Evolutionary conservation across 2,329 filamentous ascomycete species (phyloP), one percentile per base, ranked within the genome.

Genomic region (Sarocladiaceae sp.): DNA sequence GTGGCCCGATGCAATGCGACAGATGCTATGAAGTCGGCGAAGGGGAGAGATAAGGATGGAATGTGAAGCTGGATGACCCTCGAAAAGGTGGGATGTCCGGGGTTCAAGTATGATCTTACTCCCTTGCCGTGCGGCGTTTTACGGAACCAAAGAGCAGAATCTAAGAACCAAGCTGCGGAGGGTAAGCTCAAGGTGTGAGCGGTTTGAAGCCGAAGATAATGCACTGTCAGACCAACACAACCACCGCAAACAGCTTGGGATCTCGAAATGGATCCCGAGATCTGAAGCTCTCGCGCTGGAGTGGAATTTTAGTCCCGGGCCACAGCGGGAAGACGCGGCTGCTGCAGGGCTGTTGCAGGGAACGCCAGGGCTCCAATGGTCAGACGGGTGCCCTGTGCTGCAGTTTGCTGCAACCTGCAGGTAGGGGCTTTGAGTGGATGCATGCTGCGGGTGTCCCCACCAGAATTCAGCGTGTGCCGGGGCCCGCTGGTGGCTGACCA

Each of bases 321-420:
- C n/a, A 44, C 40, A 44, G 13, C 40, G 40, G 40, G 40, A 44
- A 26, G 40, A 26, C 40, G 40, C 40, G 40, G 40, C 40, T 44
- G 40, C 23, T 7, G 37, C 37, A 26, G 40, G 40, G 40, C 40
- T 44, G 40, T 44, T 26, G 20, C 37, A 40, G 37, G 37, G 40
- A n/a, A n/a, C n/a, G n/a, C n/a, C n/a, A n/a, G n/a, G n/a, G n/a
- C n/a, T n/a, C n/a, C 33, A 36, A 36, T 12, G 33, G 18, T 12
- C 33, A 36, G 33, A 12, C 33, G 18, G 5, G 5, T 8, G 15
- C 33, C 33, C 33, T n/a, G 18, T 36, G 33, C 33, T 36, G 5
- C 5, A 5, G 33, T n/a, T n/a, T 36, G 7, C 15, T n/a, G n/a
- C n/a, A n/a, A n/a, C n/a, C 12, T 8, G 33, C 18, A 12, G n/a